phyloP scores from a whole-genome alignment of 78 protist genomes.

The Protostelium mycophagum region DNA sequence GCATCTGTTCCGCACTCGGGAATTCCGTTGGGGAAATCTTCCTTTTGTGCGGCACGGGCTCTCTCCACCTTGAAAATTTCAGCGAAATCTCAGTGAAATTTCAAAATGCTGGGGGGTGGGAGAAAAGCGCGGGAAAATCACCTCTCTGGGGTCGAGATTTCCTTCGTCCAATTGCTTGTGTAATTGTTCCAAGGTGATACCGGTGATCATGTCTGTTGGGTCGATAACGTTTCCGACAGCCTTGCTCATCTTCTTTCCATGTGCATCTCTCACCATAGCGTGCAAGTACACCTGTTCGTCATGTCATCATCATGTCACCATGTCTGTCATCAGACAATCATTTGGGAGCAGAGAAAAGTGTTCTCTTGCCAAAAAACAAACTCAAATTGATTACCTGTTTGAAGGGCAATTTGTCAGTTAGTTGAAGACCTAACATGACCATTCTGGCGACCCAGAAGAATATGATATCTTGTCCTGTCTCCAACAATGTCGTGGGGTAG shows the following conservation, averaged over 20 bases:
- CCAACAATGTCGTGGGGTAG: constrained; percentile 94
- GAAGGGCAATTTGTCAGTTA: constrained; percentile 92
- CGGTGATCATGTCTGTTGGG: constrained; percentile 93
- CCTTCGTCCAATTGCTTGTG: constrained; percentile 60
- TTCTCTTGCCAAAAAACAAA: background rate
- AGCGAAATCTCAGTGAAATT: background rate
- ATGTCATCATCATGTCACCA: too few relatives aligned
- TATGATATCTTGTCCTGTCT: constrained; percentile 99
- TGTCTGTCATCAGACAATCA: too few relatives aligned
- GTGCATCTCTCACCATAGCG: constrained; percentile 90
- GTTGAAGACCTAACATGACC: constrained; percentile 94
- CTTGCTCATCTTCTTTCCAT: constrained; percentile 95
- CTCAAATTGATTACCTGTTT: constrained; percentile 2
- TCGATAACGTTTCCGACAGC: constrained; percentile 97
- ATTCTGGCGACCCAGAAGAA: constrained; percentile 99
- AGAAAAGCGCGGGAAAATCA: background rate
- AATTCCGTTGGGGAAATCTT: constrained; percentile 96
- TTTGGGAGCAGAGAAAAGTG: too few relatives aligned
- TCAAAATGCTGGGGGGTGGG: background rate
- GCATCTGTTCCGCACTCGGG: constrained; percentile 98
- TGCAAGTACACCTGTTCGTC: constrained; percentile 92
- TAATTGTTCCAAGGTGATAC: constrained; percentile 71
- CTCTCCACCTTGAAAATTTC: background rate
- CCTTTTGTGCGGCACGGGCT: constrained; percentile 58
- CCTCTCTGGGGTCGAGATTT: constrained; percentile 79